These are phyloP conservation scores for Lonicera japonica DNA, from an alignment of 129 eudicot genomes.

Conservation along the genomic window DNA sequence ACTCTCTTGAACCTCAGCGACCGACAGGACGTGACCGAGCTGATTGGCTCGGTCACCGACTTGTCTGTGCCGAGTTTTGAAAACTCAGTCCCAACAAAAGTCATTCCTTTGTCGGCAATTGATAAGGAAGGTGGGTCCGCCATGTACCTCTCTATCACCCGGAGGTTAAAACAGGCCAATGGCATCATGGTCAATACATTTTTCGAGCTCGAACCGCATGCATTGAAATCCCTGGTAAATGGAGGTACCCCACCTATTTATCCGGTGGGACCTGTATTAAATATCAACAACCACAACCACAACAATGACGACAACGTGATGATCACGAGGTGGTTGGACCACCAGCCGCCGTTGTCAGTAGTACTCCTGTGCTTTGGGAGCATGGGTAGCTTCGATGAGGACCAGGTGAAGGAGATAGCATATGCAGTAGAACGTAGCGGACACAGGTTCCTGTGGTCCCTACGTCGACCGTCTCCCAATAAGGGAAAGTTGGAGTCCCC, in stretches of 20 bases:
- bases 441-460: too few relatives aligned
- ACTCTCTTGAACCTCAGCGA: constrained; percentile 7
- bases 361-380: too few relatives aligned
- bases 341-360: background rate
- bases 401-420: too few relatives aligned
- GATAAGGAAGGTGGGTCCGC: constrained; percentile 5
- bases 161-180: constrained; percentile 13
- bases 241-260: background rate
- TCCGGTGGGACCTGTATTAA: too few relatives aligned
- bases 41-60: too few relatives aligned
- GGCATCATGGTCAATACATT: constrained; percentile 25
- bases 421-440: too few relatives aligned
- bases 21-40: constrained; percentile 11
- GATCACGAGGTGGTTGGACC: too few relatives aligned
- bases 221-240: background rate
- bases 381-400: background rate
- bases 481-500: too few relatives aligned
- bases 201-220: constrained; percentile 21
- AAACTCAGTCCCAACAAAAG: constrained; percentile 21
- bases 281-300: too few relatives aligned
- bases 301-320: too few relatives aligned
- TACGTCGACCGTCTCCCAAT: too few relatives aligned
- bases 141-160: background rate
- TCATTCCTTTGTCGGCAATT: background rate
- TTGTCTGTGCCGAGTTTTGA: constrained; percentile 6